Evolutionary conservation across 208 protist genomes (phyloP), one percentile per base, ranked within the genome.

Genomic region (Balamuthia mandrillaris): DNA sequence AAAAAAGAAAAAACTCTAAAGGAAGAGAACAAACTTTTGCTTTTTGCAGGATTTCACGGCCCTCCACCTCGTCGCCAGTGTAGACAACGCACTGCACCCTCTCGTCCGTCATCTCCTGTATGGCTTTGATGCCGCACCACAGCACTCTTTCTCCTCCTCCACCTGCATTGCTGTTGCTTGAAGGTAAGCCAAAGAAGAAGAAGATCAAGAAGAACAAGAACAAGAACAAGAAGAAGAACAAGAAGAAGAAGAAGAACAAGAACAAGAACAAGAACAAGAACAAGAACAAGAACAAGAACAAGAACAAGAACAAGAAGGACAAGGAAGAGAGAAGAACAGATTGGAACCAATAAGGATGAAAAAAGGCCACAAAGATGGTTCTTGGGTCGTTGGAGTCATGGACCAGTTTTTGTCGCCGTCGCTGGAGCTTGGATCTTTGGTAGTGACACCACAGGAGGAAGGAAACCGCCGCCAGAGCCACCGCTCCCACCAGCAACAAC

Each of bases 61-160:
- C 58, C 10, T 12, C 10, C 2, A 52, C 81, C 14, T 4, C 75
- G 49, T 94, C 92, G 24, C 90, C 92, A 2, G 89, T 93, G 83
- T 91, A 94, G 16, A 93, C 60, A 27, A 87, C 63, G 33, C 52
- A 77, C 42, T 66, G 70, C 33, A 56, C 39, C 24, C 10, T n/a
- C 44, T 58, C 70, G 27, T 66, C 42, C 29, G 35, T 0, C 16
- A 70, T 66, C 65, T 86, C 24, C 16, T 45, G 54, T 37, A 77
- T 18, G 16, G 88, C 33, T 33, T 88, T 63, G 29, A 98, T 79
- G 0, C 92, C 89, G 4, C 93, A 90, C 97, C 97, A 99, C 70
- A 99, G 78, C 42, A 99, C 97, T 7, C 96, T 91, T 90, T 99
- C 97, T 1, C 97, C 97, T 31, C 97, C 97, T 7, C 97, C 97